Evolutionary conservation across 129 eudicot species (phyloP), one percentile per base, ranked within the genome.

Genomic region (Pulicaria dysenterica): DNA sequence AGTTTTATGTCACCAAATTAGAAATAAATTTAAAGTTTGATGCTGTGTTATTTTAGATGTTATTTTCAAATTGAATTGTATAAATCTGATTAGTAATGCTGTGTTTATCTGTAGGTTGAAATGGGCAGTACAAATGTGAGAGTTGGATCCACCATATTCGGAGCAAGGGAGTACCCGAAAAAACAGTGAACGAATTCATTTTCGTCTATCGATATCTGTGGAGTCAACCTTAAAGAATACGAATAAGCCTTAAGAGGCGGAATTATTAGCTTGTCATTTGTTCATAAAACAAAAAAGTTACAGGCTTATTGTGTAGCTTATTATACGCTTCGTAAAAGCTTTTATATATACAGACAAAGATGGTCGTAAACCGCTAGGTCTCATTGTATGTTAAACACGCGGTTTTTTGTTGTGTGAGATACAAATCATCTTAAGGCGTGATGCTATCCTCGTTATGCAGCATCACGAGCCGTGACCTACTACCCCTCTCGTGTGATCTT

Each of bases 41-140:
- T n/a, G n/a, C n/a, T n/a, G n/a, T n/a, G n/a, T n/a, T n/a, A n/a
- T n/a, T n/a, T n/a, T n/a, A n/a, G n/a, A n/a, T n/a, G n/a, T n/a
- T n/a, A n/a, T n/a, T n/a, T n/a, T n/a, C n/a, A n/a, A n/a, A n/a
- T n/a, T n/a, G n/a, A n/a, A n/a, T n/a, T n/a, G n/a, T n/a, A n/a
- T 9, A 58, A 10, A 39, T 12, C 48, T 73, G n/a, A 73, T 62
- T 3, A 17, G 0, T 58, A 39, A 54, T 13, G 24, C 61, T 39
- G 42, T 54, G 12, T 65, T 3, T 5, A 73, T 64, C 5, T 79
- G 82, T 85, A 93, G 98, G 80, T 93, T 75, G 98, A 93, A 80
- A 72, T 93, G 95, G 98, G 98, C 43, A 93, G 98, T 54, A 93
- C 96, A 36, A 93, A 87, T 74, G 92, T 93, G 50, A 89, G 96